Base-by-base conservation (phyloP, 192 early-diverging fungal genomes). In the Paraglomus occultum region DNA sequence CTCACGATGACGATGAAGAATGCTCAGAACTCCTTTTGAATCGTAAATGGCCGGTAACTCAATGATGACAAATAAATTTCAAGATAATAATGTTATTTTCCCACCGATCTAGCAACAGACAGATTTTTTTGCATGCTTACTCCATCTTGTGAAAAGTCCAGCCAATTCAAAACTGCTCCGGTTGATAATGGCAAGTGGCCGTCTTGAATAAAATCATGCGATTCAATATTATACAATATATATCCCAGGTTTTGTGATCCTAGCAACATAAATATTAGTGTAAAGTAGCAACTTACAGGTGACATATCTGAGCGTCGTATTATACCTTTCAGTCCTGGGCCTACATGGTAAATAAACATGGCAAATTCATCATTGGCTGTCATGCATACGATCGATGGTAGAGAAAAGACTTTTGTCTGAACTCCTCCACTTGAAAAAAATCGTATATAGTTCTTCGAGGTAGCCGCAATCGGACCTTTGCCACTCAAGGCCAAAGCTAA, bases 101-200 rank as follows among this genome's bases (percentile, higher is more conserved):
- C 67, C 51, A 11, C 43, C 20, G 51, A 20, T 46, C 14, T 40
- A 45, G 46, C 8, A 42, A 51, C 17, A 8, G 31, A 49, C 5
- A 4, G 12, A 47, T 46, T 61, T 15, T 23, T 61, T 44, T 44
- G 38, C 8, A 73, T 8, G 12, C 63, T 78, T 74, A 88, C 88
- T 31, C 85, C 87, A 14, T 82, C 79, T 54, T 93, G 90, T 17
- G 92, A 91, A 71, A 97, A 95, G 5, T 93, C 94, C 6, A 85
- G 71, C 96, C 96, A 99, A 14, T 73, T 74, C 15, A 97, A 67
- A 46, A 81, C 80, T 42, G 83, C 76, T 4, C 79, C 71, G 6
- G 83, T 83, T 1, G 89, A 79, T 9, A 95, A 69, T 2, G 92
- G 89, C 9, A 96, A 71, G 2, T 53, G 8, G 14, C 84, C 93